Percentiles rank a stretch among this genome's conserved stretches.
These are phyloP conservation scores for Ascoidea tarda DNA, from an alignment of 805 yeast genomes.

Conservation along the genomic window DNA sequence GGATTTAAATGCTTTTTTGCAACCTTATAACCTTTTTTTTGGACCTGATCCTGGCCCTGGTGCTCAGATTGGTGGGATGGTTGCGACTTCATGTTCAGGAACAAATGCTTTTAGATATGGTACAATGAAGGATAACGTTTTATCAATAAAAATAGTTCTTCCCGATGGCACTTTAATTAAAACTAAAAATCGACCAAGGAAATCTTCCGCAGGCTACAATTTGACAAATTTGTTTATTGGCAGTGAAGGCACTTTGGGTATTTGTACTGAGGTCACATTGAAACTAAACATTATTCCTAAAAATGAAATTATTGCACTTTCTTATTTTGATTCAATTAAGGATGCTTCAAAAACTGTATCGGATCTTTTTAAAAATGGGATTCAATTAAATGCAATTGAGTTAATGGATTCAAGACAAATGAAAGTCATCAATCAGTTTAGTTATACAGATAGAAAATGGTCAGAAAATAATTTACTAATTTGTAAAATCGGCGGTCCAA, in stretches of 20 bases:
- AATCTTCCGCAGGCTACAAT: constrained; percentile 69
- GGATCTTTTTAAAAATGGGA: constrained; percentile 44
- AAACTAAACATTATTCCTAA: constrained; percentile 55
- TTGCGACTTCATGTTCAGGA: constrained; percentile 66
- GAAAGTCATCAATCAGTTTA: constrained; percentile 44
- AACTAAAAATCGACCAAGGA: constrained; percentile 61
- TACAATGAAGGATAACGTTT: constrained; percentile 60
- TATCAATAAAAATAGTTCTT: constrained; percentile 54
- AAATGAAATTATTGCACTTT: constrained; percentile 51
- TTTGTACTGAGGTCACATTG: constrained; percentile 63
- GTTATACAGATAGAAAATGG: constrained; percentile 39
- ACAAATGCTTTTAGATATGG: constrained; percentile 69
- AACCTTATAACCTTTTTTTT: constrained; percentile 26
- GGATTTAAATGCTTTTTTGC: constrained; percentile 25
- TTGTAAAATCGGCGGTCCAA: constrained; percentile 45
- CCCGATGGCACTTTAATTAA: constrained; percentile 70
- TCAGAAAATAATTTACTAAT: constrained; percentile 44
- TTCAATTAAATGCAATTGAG: constrained; percentile 61
- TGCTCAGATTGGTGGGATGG: constrained; percentile 66
- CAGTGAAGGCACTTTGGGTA: constrained; percentile 66
- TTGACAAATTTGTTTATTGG: constrained; percentile 60
- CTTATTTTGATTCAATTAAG: constrained; percentile 48
- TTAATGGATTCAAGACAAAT: constrained; percentile 59
- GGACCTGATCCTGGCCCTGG: constrained; percentile 65
- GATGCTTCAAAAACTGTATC: constrained; percentile 62